Evolutionary conservation across 192 early-diverging fungal species (phyloP), one percentile per base, ranked within the genome.

Genomic region (Thamnidium elegans): DNA sequence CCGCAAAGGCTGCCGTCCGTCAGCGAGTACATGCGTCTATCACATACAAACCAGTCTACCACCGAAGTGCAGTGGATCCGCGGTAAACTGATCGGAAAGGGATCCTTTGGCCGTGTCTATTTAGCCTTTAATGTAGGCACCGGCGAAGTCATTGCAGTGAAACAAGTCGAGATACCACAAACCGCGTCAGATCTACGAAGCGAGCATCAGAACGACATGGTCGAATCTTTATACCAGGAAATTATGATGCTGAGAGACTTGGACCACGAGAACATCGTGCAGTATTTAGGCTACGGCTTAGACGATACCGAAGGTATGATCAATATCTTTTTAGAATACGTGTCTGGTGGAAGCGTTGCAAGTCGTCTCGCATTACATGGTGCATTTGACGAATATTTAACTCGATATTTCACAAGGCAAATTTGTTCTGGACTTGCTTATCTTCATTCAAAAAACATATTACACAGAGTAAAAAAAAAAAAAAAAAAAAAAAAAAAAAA

Each of bases 271-370:
- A 90, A 99, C 75, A 93, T 99, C 76, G 97, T 99, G 36, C 89
- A 94, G 77, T 96, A 97, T 75, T 82, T 96, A 14, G 93, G 92
- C 8, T 87, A 84, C 62, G 77, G 65, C 11, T 77, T 48, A 7
- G 67, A 76, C 19, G 58, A 67, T 23, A 6, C 31, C 1, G 81
- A 84, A 7, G 78, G 76, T 8, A 74, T 84, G 7, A 86, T 96
- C 71, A 98, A 97, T 79, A 94, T 99, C 66, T 98, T 98, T 70
- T 77, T 99, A 56, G 96, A 99, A 79, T 99, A 99, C 75, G 94
- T 99, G 52, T 87, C 92, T 9, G 97, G 97, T 61, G 97, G 97
- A 21, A 90, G 87, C 10, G 89, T 99, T 58, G 83, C 93, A 19
- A 88, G 82, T 42, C 76, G 91, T 56, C 74, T 98, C 51, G 83